Conservation (phyloP, 2,329 filamentous ascomycete species). For the Albophoma yamanashiensis region DNA sequence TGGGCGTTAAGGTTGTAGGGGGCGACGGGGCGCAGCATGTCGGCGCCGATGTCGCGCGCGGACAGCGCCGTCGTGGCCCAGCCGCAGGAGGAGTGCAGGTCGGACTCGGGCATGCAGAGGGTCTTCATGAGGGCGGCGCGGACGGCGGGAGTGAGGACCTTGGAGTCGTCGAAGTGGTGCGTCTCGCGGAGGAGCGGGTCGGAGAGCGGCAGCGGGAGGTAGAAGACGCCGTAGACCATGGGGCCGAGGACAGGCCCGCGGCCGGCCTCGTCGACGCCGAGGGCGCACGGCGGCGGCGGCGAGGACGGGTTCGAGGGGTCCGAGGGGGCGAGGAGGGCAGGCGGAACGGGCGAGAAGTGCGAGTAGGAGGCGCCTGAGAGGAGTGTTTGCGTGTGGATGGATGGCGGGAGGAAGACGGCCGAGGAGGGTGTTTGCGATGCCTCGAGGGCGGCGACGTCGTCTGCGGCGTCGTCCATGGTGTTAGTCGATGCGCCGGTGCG, state of each 20-base stretch:
- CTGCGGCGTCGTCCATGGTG: slow-evolving; percentile 6
- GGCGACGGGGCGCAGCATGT: slow-evolving; percentile 58
- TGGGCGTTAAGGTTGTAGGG: slow-evolving; percentile 92
- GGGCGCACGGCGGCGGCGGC: slow-evolving; percentile 44
- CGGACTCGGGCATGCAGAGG: slow-evolving; percentile 53
- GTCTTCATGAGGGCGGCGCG: slow-evolving; percentile 59
- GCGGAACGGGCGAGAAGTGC: slow-evolving; percentile 60
- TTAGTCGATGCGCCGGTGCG: background rate
- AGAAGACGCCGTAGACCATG: slow-evolving; percentile 63
- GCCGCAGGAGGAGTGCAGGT: slow-evolving; percentile 50
- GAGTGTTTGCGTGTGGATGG: slow-evolving; percentile 46
- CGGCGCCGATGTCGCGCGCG: slow-evolving; percentile 69
- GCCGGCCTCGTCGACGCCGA: slow-evolving; percentile 91
- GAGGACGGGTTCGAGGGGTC: slow-evolving; percentile 21
- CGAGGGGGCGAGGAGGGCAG: slow-evolving; percentile 38
- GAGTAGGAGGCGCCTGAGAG: slow-evolving; percentile 58
- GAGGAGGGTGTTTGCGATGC: slow-evolving; percentile 3
- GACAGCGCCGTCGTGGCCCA: slow-evolving; percentile 79
- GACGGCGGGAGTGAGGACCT: slow-evolving; percentile 73
- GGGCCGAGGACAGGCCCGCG: slow-evolving; percentile 84
- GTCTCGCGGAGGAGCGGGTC: slow-evolving; percentile 65
- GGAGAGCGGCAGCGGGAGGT: slow-evolving; percentile 62
- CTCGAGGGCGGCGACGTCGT: slow-evolving; percentile 1
- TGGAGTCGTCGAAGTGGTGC: slow-evolving; percentile 91
- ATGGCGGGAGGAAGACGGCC: slow-evolving; percentile 54